Evolutionary conservation across 805 yeast genomes (phyloP).

Genomic region (Hanseniaspora lachancei): DNA sequence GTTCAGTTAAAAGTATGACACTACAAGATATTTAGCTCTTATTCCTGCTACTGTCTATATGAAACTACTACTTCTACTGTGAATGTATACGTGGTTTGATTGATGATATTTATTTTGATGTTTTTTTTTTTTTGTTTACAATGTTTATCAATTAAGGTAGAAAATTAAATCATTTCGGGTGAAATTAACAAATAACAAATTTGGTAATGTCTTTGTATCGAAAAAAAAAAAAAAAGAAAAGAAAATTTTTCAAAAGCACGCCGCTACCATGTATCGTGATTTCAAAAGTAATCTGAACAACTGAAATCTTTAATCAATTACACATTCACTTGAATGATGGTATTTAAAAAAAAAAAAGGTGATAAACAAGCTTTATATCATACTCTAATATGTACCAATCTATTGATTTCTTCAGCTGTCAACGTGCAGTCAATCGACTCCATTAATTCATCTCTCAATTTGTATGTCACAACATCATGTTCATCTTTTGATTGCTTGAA

Average conservation of each 20-base stretch:
- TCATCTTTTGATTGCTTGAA: not conserved
- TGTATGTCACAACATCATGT: constrained; percentile 7
- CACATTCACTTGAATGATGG: no score
- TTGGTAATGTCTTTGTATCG: not conserved
- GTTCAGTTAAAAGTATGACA: no score
- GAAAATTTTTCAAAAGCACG: not conserved
- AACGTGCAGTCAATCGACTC: constrained; percentile 52
- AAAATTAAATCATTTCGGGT: not conserved
- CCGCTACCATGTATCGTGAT: not conserved
- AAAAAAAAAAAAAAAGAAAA: not conserved
- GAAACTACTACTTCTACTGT: no score
- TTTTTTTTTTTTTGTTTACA: not conserved
- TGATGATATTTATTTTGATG: not conserved
- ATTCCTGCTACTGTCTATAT: no score
- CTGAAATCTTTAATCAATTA: no score
- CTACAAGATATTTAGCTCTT: not conserved
- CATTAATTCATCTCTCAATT: constrained; percentile 32
- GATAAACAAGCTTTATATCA: not conserved
- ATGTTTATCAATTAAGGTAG: not conserved
- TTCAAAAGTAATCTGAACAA: no score
- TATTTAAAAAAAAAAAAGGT: no score
- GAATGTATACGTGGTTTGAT: not conserved
- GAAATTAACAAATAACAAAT: not conserved
- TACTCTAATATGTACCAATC: constrained; percentile 46
- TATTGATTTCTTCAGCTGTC: constrained; percentile 59